A percentile compares a stretch with the other conserved stretches of the same genome.
Evolutionary conservation across 176 grass and related monocot genomes (phyloP).

Genomic region (Alopecurus myosuroides): DNA sequence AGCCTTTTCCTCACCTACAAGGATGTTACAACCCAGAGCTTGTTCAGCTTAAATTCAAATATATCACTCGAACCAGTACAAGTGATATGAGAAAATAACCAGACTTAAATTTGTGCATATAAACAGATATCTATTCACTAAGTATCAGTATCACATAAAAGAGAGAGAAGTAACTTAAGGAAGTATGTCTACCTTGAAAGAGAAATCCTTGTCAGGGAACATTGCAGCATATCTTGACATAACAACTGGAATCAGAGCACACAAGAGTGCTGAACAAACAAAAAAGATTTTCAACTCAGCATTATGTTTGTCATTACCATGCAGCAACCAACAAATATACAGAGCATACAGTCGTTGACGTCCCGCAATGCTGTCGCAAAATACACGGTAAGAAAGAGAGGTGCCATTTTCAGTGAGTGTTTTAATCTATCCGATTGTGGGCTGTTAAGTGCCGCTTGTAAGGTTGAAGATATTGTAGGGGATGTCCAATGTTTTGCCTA

Average conservation of each 20-base stretch:
- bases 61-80: conserved; percentile 1
- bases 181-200: conserved; percentile 61
- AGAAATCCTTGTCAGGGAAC: conserved; percentile 92
- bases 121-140: background rate
- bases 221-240: conserved; percentile 91
- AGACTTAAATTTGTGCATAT: background rate
- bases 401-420: conserved; percentile 74
- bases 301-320: conserved; percentile 15
- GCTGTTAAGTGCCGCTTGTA: conserved; percentile 62
- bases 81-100: background rate
- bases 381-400: conserved; percentile 66
- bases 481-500: conserved; percentile 94
- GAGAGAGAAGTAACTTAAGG: background rate
- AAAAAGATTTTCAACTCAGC: conserved; percentile 28
- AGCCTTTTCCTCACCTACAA: conserved; percentile 77
- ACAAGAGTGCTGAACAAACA: conserved; percentile 73
- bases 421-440: conserved; percentile 69
- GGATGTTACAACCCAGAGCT: conserved; percentile 12
- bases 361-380: conserved; percentile 63
- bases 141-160: background rate
- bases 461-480: conserved; percentile 67
- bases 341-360: conserved; percentile 65
- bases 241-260: conserved; percentile 82
- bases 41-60: conserved; percentile 9
- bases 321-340: conserved; percentile 18